phyloP scores from a whole-genome alignment of 306 rosid genomes.

The Cucurbita argyrosperma region DNA sequence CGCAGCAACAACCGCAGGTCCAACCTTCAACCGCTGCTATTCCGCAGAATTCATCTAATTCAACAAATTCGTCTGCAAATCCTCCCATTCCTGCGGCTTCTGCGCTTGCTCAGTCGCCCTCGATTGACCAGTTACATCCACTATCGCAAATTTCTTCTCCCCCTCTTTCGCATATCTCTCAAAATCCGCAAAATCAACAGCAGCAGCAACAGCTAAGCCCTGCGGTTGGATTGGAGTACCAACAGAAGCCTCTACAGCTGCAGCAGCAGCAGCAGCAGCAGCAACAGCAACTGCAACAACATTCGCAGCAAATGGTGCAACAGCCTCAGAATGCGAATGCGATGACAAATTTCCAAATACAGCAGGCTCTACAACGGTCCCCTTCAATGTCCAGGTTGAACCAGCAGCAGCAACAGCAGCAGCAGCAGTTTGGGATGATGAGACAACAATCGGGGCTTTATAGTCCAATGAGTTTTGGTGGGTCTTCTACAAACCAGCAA shows the following conservation, averaged over 20 bases:
- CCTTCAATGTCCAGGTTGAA: slow-evolving; percentile 38
- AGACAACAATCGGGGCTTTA: slow-evolving; percentile 55
- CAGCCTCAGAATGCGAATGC: slow-evolving; percentile 30
- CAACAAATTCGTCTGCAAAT: slow-evolving; percentile 14
- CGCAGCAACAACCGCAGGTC: neutral
- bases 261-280: slow-evolving; percentile 12
- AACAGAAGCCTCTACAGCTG: slow-evolving; percentile 18
- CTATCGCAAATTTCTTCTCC: slow-evolving; percentile 40
- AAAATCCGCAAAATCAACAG: slow-evolving; percentile 26
- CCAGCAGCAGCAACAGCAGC: slow-evolving; percentile 45
- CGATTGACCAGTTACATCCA: slow-evolving; percentile 20
- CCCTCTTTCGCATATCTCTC: slow-evolving; percentile 30
- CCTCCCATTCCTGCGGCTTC: slow-evolving; percentile 36
- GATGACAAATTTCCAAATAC: slow-evolving; percentile 47
- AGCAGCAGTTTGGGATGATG: slow-evolving; percentile 43
- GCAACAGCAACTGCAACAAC: slow-evolving; percentile 17
- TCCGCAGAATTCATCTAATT: slow-evolving; percentile 22
- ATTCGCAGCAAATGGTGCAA: slow-evolving; percentile 12
- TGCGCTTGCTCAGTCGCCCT: slow-evolving; percentile 36
- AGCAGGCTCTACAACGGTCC: slow-evolving; percentile 37
- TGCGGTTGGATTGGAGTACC: slow-evolving; percentile 30
- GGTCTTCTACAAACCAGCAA: slow-evolving; percentile 35
- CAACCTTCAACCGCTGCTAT: slow-evolving; percentile 12
- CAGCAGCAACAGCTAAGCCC: slow-evolving; percentile 23
- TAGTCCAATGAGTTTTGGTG: slow-evolving; percentile 71